Conservation (phyloP, 805 yeast species). For the Maudiozyma pseudohumilis region DNA sequence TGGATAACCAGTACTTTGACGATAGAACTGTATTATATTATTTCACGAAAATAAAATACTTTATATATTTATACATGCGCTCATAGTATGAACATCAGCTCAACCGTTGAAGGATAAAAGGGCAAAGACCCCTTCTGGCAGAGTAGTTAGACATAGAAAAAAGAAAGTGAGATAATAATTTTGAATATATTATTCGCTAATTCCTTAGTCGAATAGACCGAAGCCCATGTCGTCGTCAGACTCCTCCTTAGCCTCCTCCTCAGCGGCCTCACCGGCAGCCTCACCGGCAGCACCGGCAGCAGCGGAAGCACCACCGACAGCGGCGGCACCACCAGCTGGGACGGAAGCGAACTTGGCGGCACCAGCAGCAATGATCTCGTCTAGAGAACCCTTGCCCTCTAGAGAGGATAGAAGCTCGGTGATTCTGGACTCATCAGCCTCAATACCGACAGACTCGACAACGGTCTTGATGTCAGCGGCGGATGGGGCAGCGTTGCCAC, state of each 20-base stretch:
- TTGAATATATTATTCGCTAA: too few species aligned
- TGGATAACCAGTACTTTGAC: too few species aligned
- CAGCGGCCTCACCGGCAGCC: slow-evolving; percentile 45
- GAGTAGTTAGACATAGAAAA: too few species aligned
- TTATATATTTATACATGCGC: too few species aligned
- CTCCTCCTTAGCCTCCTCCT: slow-evolving; percentile 53
- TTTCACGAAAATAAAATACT: too few species aligned
- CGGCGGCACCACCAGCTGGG: slow-evolving; percentile 35
- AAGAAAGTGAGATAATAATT: too few species aligned
- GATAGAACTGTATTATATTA: too few species aligned
- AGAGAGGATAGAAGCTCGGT: slow-evolving; percentile 62
- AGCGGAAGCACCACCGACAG: slow-evolving; percentile 35
- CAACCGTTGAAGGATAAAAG: too few species aligned
- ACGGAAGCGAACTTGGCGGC: slow-evolving; percentile 40
- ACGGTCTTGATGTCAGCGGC: slow-evolving; percentile 66
- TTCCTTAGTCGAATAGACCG: slow-evolving; percentile 77
- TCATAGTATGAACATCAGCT: too few species aligned
- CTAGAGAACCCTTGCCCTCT: slow-evolving; percentile 69
- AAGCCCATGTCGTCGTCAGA: slow-evolving; percentile 87
- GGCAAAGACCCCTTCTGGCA: too few species aligned
- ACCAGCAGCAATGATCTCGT: slow-evolving; percentile 52
- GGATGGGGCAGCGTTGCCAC: slow-evolving; percentile 77
- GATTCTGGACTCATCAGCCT: slow-evolving; percentile 70
- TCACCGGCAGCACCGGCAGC: slow-evolving; percentile 39
- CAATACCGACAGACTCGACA: slow-evolving; percentile 68